These are phyloP conservation scores for Cichorium intybus DNA, from an alignment of 140 eudicot genomes.

Conservation along the genomic window DNA sequence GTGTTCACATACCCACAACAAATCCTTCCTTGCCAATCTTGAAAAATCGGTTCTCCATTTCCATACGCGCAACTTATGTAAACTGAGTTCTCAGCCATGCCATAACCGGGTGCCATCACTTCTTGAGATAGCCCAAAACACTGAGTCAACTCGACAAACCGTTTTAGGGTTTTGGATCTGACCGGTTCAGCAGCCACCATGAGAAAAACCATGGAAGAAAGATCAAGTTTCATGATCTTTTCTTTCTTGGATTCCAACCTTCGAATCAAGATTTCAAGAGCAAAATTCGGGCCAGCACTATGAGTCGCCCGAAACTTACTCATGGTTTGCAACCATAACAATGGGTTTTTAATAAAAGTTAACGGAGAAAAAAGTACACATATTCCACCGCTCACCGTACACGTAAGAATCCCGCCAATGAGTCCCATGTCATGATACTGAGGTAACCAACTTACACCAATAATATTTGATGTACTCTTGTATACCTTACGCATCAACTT, in stretches of 20 bases:
- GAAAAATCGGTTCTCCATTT: conserved; percentile 27
- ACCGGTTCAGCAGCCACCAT: conserved; percentile 58
- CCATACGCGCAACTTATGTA: conserved; percentile 45
- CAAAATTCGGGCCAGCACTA: conserved; percentile 49
- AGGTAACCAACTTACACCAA: conserved; percentile 50
- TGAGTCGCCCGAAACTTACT: conserved; percentile 44
- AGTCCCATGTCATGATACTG: conserved; percentile 59
- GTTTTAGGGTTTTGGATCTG: conserved; percentile 37
- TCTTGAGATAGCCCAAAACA: conserved; percentile 45
- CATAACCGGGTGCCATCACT: conserved; percentile 55
- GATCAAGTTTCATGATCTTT: conserved; percentile 31
- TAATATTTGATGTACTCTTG: conserved; percentile 39
- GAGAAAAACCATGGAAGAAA: conserved; percentile 47
- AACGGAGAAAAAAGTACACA: conserved; percentile 39
- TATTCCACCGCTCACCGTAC: conserved; percentile 38
- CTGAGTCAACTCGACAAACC: conserved; percentile 43
- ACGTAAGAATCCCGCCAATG: conserved; percentile 42
- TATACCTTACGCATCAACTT: conserved; percentile 49
- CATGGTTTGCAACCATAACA: conserved; percentile 50
- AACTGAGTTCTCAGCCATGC: conserved; percentile 52
- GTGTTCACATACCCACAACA: conserved; percentile 45
- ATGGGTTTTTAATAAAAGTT: conserved; percentile 45
- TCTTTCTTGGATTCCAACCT: conserved; percentile 26
- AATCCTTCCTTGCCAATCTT: conserved; percentile 52
- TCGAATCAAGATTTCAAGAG: conserved; percentile 41